Conservation (phyloP, 179 eudicot species). For the Actinidia chinensis region DNA sequence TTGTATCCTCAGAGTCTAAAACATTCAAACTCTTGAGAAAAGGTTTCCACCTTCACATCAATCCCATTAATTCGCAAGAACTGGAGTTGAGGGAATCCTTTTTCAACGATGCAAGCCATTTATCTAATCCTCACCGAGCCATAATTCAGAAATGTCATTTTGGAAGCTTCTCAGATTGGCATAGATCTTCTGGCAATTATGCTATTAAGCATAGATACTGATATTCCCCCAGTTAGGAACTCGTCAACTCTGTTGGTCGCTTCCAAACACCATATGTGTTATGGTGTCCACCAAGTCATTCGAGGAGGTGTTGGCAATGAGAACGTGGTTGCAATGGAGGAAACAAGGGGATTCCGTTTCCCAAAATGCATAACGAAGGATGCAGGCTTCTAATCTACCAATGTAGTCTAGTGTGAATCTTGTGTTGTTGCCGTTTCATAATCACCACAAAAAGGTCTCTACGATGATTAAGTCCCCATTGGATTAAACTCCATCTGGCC, state of each 20-base stretch:
- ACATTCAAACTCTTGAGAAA: neutral
- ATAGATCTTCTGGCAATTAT: neutral
- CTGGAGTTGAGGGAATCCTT: slow-evolving; percentile 5
- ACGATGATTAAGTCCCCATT: neutral
- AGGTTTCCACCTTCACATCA: neutral
- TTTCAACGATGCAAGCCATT: neutral
- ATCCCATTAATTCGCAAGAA: neutral
- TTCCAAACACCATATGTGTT: too few species aligned
- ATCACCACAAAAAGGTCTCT: too few species aligned
- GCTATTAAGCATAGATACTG: neutral
- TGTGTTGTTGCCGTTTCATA: neutral
- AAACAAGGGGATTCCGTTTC: neutral
- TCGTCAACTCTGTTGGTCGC: neutral
- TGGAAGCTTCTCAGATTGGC: neutral
- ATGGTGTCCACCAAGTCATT: neutral
- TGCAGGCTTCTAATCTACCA: neutral
- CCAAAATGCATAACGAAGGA: neutral
- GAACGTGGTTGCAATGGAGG: neutral
- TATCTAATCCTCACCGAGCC: neutral
- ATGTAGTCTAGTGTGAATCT: neutral
- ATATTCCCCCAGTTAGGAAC: neutral
- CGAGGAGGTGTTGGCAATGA: neutral
- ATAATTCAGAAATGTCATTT: neutral
- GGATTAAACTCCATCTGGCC: neutral
- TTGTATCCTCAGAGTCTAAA: too few species aligned